phyloP scores from a whole-genome alignment of 192 early-diverging fungal species.

The Endogone sp. region DNA sequence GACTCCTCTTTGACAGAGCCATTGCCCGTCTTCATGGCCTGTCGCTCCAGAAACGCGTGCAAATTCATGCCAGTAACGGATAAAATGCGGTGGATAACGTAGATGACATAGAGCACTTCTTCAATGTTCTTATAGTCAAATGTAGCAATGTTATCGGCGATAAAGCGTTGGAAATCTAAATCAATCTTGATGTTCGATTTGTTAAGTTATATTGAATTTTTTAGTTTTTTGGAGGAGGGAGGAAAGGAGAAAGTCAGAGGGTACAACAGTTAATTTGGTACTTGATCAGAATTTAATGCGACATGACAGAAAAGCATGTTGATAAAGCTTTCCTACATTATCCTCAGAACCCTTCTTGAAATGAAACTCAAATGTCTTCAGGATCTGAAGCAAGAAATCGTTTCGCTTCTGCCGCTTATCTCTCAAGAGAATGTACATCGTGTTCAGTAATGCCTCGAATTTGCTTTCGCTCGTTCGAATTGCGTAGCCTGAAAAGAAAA shows the following conservation, averaged over 20 bases:
- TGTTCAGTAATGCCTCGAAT: conserved; percentile 53
- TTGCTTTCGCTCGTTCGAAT: conserved; percentile 25
- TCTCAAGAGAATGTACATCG: conserved; percentile 66
- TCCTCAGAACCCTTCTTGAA: conserved; percentile 15
- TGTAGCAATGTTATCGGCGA: not conserved
- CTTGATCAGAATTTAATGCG: not conserved
- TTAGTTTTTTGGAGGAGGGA: too few species aligned
- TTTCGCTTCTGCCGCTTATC: conserved; percentile 66
- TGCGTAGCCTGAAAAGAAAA: conserved; percentile 23
- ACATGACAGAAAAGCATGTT: not conserved
- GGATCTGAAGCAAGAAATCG: conserved; percentile 63
- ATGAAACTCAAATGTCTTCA: conserved; percentile 69
- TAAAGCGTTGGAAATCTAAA: not conserved
- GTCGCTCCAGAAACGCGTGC: not conserved
- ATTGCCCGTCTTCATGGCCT: not conserved
- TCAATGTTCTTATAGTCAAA: conserved; percentile 1
- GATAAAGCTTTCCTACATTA: conserved; percentile 1
- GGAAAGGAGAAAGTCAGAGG: too few species aligned
- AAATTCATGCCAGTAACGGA: not conserved
- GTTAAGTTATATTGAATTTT: too few species aligned
- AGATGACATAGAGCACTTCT: not conserved
- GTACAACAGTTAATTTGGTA: too few species aligned
- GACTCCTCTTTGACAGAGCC: not conserved
- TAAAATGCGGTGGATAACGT: not conserved
- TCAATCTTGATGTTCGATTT: not conserved